Conservation (phyloP, 129 eudicot species). For the Flaveria linearis region DNA sequence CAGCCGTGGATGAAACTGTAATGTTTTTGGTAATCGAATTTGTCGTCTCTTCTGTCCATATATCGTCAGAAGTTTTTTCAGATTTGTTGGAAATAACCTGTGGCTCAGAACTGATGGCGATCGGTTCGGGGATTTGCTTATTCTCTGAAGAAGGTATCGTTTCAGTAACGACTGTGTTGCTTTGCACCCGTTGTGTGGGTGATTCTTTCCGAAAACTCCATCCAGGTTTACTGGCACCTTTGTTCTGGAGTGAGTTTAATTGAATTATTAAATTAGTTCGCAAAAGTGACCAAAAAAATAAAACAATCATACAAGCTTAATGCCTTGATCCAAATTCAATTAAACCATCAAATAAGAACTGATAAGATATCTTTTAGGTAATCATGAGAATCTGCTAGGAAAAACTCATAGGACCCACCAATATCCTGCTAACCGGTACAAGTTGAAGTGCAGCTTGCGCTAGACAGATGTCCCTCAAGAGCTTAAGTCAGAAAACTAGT, state of each 20-base stretch:
- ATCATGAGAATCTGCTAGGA: not conserved
- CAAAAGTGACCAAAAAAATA: not conserved
- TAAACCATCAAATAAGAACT: not conserved
- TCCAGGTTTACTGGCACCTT: conserved; percentile 71
- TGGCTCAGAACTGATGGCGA: conserved; percentile 36
- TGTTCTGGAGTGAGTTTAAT: conserved; percentile 42
- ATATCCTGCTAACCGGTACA: not conserved
- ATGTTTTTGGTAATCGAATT: conserved; percentile 39
- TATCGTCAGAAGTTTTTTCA: conserved; percentile 47
- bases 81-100: conserved; percentile 40
- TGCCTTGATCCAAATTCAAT: conserved; percentile 1
- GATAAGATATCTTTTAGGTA: not conserved
- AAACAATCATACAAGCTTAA: not conserved
- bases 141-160: conserved; percentile 35
- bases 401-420: not conserved
- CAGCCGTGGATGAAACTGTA: conserved; percentile 29
- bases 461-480: not conserved
- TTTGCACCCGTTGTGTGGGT: conserved; percentile 67
- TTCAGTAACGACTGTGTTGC: conserved; percentile 65
- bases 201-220: conserved; percentile 92
- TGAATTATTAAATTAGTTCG: conserved; percentile 5
- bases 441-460: not conserved
- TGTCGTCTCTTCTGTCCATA: conserved; percentile 54
- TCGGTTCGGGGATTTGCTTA: conserved; percentile 52
- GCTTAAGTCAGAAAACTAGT: not conserved